Evolutionary conservation across 176 grass and related monocot species (phyloP).

Genomic region (Eragrostis nindensis): DNA sequence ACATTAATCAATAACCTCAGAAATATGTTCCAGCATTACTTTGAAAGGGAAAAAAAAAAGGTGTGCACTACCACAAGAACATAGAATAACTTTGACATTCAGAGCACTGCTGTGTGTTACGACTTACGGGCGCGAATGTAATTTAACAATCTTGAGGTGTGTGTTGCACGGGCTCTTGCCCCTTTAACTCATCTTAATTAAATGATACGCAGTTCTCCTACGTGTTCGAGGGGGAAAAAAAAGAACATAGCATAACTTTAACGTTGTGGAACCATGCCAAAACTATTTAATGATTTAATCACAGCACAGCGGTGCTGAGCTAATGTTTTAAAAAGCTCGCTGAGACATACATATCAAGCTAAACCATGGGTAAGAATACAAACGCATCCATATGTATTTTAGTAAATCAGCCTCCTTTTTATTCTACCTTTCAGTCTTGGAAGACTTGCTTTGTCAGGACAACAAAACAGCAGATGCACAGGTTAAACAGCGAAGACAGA

Average conservation of each 20-base stretch:
- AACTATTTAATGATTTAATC: constrained; percentile 9
- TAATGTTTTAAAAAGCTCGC: constrained; percentile 8
- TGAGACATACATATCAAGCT: too few relatives aligned
- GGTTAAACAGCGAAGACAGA: too few relatives aligned
- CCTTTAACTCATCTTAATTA: too few relatives aligned
- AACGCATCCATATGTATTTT: neutral
- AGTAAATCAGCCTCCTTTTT: neutral
- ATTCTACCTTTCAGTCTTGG: too few relatives aligned
- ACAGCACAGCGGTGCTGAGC: neutral
- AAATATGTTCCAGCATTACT: constrained; percentile 20
- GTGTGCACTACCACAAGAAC: neutral
- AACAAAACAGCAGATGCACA: too few relatives aligned
- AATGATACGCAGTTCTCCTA: too few relatives aligned
- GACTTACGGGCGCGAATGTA: too few relatives aligned
- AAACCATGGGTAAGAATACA: neutral
- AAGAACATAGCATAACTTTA: neutral
- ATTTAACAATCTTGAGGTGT: too few relatives aligned
- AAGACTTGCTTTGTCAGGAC: too few relatives aligned
- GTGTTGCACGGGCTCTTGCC: too few relatives aligned
- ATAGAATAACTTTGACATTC: neutral
- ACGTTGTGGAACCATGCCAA: constrained; percentile 17
- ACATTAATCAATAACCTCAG: constrained; percentile 20
- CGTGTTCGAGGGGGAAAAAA: too few relatives aligned
- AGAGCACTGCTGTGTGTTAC: too few relatives aligned
- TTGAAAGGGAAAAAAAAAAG: neutral